A percentile compares a stretch with the other conserved stretches of the same genome.
Evolutionary conservation across 1,284 basidiomycete species (phyloP).

Genomic region (Cutaneotrichosporon sp.): DNA sequence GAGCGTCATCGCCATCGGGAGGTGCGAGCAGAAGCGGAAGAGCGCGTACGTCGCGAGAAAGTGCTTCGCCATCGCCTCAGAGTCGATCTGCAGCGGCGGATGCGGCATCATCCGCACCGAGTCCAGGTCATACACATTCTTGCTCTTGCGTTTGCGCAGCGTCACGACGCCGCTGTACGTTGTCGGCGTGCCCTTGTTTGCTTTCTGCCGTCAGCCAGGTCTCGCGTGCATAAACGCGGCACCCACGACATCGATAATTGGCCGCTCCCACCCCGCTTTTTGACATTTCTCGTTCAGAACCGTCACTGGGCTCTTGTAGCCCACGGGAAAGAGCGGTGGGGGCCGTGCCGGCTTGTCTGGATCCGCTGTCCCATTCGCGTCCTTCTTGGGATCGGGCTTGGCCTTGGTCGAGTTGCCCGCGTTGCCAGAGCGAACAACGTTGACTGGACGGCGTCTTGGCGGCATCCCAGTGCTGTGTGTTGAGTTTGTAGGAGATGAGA

Average conservation of each 20-base stretch:
- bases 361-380: slow-evolving; percentile 21
- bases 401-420: slow-evolving; percentile 75
- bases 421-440: slow-evolving; percentile 80
- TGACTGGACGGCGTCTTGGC: slow-evolving; percentile 62
- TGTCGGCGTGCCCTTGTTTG: slow-evolving; percentile 58
- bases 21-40: slow-evolving; percentile 79
- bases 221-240: no score
- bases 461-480: slow-evolving; percentile 59
- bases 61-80: slow-evolving; percentile 74
- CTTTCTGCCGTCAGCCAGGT: slow-evolving; percentile 46
- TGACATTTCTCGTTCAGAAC: slow-evolving; percentile 81
- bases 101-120: slow-evolving; percentile 71
- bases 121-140: slow-evolving; percentile 65
- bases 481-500: neutral
- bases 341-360: slow-evolving; percentile 41
- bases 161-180: slow-evolving; percentile 64
- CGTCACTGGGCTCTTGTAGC: slow-evolving; percentile 76
- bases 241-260: slow-evolving; percentile 69
- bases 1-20: slow-evolving; percentile 74
- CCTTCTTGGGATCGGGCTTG: slow-evolving; percentile 35
- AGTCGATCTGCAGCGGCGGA: slow-evolving; percentile 64
- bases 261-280: slow-evolving; percentile 81
- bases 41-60: slow-evolving; percentile 86
- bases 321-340: slow-evolving; percentile 69
- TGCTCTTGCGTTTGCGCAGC: slow-evolving; percentile 66